Percentiles rank a stretch among this genome's conserved stretches.
Conservation (phyloP, 371 early-diverging fungal species). For the Nematocida homosporus region DNA sequence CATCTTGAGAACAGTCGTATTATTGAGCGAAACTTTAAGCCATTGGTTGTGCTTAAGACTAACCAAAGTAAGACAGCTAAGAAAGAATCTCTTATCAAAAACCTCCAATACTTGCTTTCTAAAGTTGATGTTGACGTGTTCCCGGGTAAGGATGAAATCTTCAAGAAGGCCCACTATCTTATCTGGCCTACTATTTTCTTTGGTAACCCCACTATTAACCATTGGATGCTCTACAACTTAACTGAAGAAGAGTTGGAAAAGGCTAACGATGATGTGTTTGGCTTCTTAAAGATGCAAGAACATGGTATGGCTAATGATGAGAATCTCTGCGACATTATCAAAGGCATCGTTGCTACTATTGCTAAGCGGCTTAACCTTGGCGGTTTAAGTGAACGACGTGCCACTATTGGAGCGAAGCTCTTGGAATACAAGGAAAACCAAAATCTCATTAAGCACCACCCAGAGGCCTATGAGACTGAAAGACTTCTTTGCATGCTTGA, state of each 20-base stretch:
- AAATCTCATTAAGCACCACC: neutral
- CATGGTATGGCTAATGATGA: neutral
- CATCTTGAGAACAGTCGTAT: neutral
- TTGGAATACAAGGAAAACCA: neutral
- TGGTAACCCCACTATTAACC: neutral
- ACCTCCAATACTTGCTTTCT: neutral
- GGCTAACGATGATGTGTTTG: neutral
- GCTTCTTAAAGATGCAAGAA: neutral
- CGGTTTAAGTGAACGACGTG: neutral
- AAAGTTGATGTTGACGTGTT: neutral
- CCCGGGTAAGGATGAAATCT: neutral
- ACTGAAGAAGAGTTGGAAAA: constrained; percentile 1
- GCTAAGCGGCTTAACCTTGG: neutral
- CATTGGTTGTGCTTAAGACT: neutral
- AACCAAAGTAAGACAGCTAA: neutral
- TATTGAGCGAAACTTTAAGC: neutral
- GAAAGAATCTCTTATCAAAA: neutral
- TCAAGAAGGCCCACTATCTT: neutral
- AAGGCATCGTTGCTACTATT: neutral
- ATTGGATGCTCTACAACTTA: constrained; percentile 45
- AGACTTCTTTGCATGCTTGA: constrained; percentile 18
- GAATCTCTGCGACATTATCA: neutral
- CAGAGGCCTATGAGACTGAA: constrained; percentile 27
- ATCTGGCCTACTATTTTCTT: constrained; percentile 23
- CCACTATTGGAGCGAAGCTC: neutral